Conservation (phyloP, 2,329 filamentous ascomycete genomes). For the Phaeophleospora eucalypticola region DNA sequence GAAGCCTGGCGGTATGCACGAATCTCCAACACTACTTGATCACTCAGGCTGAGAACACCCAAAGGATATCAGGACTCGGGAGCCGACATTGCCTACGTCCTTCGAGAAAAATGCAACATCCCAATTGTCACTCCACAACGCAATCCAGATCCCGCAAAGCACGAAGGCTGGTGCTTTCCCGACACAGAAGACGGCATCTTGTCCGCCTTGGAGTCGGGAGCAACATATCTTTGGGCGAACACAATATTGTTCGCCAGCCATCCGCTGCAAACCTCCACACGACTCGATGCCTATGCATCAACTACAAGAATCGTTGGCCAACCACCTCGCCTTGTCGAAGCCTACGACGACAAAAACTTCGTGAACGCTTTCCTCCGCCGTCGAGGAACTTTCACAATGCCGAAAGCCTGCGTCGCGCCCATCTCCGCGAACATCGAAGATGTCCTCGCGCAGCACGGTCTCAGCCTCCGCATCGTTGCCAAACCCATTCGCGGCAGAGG, state of each 20-base stretch:
- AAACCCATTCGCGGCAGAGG: constrained; percentile 50
- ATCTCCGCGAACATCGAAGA: constrained; percentile 19
- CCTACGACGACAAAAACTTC: constrained; percentile 50
- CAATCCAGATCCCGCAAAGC: constrained; percentile 2
- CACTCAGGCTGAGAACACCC: neutral
- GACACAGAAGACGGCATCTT: constrained; percentile 44
- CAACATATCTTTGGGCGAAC: constrained; percentile 50
- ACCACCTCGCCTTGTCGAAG: constrained; percentile 45
- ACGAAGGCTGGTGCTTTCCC: constrained; percentile 40
- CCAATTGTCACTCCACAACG: constrained; percentile 27
- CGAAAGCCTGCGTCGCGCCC: constrained; percentile 16
- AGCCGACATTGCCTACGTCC: constrained; percentile 46
- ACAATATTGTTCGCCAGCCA: constrained; percentile 49
- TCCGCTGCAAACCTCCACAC: constrained; percentile 43
- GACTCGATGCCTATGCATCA: constrained; percentile 31
- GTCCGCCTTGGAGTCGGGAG: constrained; percentile 34
- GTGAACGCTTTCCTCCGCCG: constrained; percentile 44
- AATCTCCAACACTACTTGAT: no score
- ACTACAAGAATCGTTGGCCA: constrained; percentile 44
- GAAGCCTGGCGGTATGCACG: constrained; percentile 46
- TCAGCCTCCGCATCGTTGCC: constrained; percentile 39
- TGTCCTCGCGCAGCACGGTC: neutral
- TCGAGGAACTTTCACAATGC: constrained; percentile 25
- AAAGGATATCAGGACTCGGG: constrained; percentile 49
- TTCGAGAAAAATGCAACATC: constrained; percentile 28